Evolutionary conservation across 768 basidiomycete species (phyloP), one percentile per base, ranked within the genome.

Genomic region (Serendipita sp.): DNA sequence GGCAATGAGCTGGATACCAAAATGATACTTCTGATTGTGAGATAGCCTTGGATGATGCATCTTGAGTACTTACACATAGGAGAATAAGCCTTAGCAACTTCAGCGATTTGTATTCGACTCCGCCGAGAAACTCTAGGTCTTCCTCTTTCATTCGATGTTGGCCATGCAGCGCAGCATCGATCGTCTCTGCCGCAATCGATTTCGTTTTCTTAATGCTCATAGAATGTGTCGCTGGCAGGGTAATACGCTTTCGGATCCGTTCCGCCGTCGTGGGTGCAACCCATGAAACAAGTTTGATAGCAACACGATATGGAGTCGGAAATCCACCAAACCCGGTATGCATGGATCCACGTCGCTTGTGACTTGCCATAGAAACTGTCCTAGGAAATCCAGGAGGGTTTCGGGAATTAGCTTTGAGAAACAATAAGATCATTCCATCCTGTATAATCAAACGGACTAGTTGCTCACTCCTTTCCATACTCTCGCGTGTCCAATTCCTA

Each of bases 111-210:
- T 89, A 98, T 71, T 99, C 95, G 4, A 96, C 86, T 20, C 95
- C 94, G 3, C 93, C 93, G 3, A 98, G 74, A 71, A 96, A 91
- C 66, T 95, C 92, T 67, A 89, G 75, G 69, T 97, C 88, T 51
- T 92, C 90, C 20, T 80, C 77, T 0, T 84, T 88, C 61, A 95
- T 73, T 66, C 72, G 75, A 70, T 66, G 53, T 24, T 58, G 17
- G 14, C 11, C 30, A 9, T 58, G 53, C 11, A 58, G 79, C 56
- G 75, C 75, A n/a, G 81, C 79, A 42, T 72, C 70, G 2, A 61
- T 73, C 68, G 3, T 28, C 43, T 3, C 24, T 42, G 42, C 43
- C 63, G 44, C 48, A 22, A 41, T 45, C 17, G 48, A 50, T 68
- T 64, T 1, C 65, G 68, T 62, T 14, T 72, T 75, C 30, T 50